Base-by-base conservation (phyloP, 2,329 filamentous ascomycete species). In the Epichloe amarillans region DNA sequence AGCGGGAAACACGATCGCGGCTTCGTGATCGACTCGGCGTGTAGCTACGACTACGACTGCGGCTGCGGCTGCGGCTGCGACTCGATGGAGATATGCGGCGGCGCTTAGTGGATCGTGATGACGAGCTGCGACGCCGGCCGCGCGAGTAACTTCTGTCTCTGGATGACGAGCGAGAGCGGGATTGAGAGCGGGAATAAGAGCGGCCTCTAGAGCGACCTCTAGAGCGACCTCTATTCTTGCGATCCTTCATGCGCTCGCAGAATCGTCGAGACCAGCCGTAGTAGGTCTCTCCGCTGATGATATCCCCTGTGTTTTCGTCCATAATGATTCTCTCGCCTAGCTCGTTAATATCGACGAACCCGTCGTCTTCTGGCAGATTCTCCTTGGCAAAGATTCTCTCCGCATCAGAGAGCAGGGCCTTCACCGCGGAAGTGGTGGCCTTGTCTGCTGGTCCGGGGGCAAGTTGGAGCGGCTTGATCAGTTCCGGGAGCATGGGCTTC, bases 231-330 rank as follows among this genome's bases (percentile, higher is more conserved):
- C 48, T 2, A 43, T 63, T 69, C 30, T 63, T 66, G 38, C 76
- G 72, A 47, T 72, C 69, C 66, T 84, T 88, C 84, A 93, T 93
- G 61, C 84, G 86, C 57, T 87, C 74, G 62, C 87, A 94, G 58
- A 95, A 93, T 1, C 72, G 72, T 39, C 79, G 76, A 5, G 88
- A 91, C 89, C 89, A 95, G 54, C 88, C 89, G 62, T 94, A 94
- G 64, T 94, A 94, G 1, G 85, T 87, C 55, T 87, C 82, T 1
- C 82, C 83, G 6, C 75, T 73, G 6, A 82, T 63, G 2, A 83
- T 68, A 3, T 84, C 79, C 0, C 82, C 82, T 0, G 79, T 84
- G n/a, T 79, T 69, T 56, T 83, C 79, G 57, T 88, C 81, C 3
- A 79, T 64, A 17, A 82, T 69, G 49, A 88, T 71, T 15, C 75